phyloP scores from a whole-genome alignment of 192 early-diverging fungal species.

The Lobosporangium transversale region DNA sequence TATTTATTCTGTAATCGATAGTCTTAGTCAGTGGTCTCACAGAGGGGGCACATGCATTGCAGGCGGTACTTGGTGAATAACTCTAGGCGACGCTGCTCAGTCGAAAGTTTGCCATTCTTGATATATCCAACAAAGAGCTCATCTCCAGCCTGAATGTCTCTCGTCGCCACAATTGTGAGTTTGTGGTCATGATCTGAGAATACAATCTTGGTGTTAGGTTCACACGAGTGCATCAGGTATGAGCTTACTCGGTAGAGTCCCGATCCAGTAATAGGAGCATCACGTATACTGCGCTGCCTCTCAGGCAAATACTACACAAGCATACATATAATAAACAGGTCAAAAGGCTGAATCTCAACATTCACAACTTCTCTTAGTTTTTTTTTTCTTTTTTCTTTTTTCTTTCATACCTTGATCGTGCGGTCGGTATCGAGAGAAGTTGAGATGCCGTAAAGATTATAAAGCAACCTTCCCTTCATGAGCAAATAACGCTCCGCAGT shows the following conservation, averaged over 20 bases:
- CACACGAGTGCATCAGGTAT: conserved; percentile 78
- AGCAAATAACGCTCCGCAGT: conserved; percentile 84
- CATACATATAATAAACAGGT: background rate
- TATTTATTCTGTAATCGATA: too few species aligned
- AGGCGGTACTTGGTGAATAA: conserved; percentile 68
- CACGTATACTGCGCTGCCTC: conserved; percentile 51
- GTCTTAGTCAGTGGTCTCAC: conserved; percentile 47
- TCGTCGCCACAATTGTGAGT: conserved; percentile 66
- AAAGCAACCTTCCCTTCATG: conserved; percentile 86
- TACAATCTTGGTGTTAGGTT: conserved; percentile 59
- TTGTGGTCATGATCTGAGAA: conserved; percentile 61
- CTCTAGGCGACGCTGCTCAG: conserved; percentile 62
- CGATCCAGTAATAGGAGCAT: conserved; percentile 60
- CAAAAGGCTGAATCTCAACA: background rate
- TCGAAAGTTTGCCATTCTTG: conserved; percentile 50
- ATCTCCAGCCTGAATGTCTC: conserved; percentile 69
- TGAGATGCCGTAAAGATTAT: conserved; percentile 81
- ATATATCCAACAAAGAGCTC: conserved; percentile 74
- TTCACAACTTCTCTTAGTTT: too few species aligned
- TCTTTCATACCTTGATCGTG: conserved; percentile 37
- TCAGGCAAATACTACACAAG: conserved; percentile 30
- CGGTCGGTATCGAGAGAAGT: conserved; percentile 42
- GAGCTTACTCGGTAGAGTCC: conserved; percentile 78
- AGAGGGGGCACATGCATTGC: conserved; percentile 65
- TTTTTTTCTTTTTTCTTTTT: too few species aligned